Conservation (phyloP, 192 early-diverging fungal species). For the Mortierella hygrophila region DNA sequence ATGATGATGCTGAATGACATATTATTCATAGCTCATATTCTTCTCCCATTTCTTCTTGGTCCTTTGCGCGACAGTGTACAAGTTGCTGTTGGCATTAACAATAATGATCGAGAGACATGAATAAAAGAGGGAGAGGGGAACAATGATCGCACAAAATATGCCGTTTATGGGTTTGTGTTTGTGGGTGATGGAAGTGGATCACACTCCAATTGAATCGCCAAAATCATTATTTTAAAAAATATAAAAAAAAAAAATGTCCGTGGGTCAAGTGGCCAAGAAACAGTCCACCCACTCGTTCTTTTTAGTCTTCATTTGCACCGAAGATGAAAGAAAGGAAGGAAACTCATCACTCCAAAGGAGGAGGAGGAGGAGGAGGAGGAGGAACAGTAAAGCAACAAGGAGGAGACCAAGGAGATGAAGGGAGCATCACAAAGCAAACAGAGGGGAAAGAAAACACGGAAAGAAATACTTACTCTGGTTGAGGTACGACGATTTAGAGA, state of each 20-base stretch:
- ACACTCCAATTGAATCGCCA: constrained; percentile 7
- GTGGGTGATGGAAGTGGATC: background rate
- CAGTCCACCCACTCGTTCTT: constrained; percentile 9
- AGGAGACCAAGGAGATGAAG: background rate
- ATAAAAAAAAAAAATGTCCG: background rate
- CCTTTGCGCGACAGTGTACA: too few species aligned
- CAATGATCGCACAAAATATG: background rate
- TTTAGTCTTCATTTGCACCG: background rate
- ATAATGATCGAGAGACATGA: background rate
- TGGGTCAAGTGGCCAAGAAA: background rate
- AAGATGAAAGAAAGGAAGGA: background rate
- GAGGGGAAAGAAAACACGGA: background rate
- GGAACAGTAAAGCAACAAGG: background rate
- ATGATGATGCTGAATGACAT: too few species aligned
- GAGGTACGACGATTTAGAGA: constrained; percentile 49
- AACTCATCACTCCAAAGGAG: background rate
- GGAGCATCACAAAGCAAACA: background rate
- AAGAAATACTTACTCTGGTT: constrained; percentile 45
- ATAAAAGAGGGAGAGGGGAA: too few species aligned
- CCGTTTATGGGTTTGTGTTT: background rate
- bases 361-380: background rate
- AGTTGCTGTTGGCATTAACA: background rate
- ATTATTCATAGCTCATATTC: background rate
- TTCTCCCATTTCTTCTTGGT: background rate
- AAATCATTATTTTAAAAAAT: constrained; percentile 35